These are phyloP conservation scores for Thielaviopsis cerberus DNA, from an alignment of 2,329 filamentous ascomycete genomes.

Conservation along the genomic window DNA sequence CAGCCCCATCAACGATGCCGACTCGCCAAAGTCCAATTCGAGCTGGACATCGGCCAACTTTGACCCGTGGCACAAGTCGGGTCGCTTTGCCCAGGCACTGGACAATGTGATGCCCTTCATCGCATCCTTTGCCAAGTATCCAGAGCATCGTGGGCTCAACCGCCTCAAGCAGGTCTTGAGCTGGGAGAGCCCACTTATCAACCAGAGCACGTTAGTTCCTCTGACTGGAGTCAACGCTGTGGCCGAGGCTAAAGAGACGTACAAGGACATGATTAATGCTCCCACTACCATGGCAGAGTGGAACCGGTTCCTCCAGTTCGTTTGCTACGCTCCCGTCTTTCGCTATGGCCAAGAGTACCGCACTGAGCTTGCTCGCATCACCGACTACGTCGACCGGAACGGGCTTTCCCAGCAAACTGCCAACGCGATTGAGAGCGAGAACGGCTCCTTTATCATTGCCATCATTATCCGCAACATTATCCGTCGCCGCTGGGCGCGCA, in stretches of 20 bases:
- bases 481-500: constrained; percentile 3
- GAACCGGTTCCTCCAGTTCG: not conserved
- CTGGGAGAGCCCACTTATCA: not conserved
- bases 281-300: constrained; percentile 2
- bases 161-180: not conserved
- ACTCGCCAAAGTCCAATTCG: not conserved
- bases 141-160: not conserved
- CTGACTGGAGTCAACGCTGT: not conserved
- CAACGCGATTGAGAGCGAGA: not conserved
- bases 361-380: not conserved
- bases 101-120: not conserved
- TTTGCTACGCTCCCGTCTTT: constrained; percentile 3
- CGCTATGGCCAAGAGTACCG: constrained; percentile 2
- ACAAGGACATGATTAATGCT: constrained; percentile 1
- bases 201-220: not conserved
- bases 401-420: not conserved
- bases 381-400: not conserved
- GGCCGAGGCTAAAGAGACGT: not conserved
- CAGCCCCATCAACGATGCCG: not conserved
- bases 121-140: not conserved
- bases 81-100: not conserved
- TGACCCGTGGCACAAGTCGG: not conserved
- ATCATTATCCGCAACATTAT: constrained; percentile 9
- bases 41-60: not conserved
- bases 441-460: not conserved